phyloP scores from a whole-genome alignment of 768 basidiomycete genomes.

The Ramaria rubella region DNA sequence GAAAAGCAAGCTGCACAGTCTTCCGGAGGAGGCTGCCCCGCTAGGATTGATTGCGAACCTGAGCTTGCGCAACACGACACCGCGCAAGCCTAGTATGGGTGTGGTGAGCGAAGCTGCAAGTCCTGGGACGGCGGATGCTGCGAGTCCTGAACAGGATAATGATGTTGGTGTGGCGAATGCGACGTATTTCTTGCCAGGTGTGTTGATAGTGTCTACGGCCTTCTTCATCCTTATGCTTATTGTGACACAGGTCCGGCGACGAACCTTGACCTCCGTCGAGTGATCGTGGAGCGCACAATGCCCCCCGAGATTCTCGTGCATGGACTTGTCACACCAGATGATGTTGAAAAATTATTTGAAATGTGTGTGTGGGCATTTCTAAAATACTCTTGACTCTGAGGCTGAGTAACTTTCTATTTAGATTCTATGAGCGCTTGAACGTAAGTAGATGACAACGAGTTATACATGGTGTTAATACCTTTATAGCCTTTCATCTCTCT shows the following conservation, averaged over 20 bases:
- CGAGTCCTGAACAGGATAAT: conserved; percentile 11
- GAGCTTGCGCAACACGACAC: conserved; percentile 48
- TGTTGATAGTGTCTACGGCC: conserved; percentile 9
- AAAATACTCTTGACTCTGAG: not conserved
- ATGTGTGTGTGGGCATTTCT: conserved; percentile 33
- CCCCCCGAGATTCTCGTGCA: conserved; percentile 43
- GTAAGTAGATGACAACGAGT: conserved; percentile 5
- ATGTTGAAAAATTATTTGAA: conserved; percentile 44
- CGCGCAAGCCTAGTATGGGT: conserved; percentile 12
- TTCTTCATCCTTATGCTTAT: not conserved
- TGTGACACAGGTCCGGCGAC: conserved; percentile 5
- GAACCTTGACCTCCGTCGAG: conserved; percentile 13
- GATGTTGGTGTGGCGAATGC: conserved; percentile 66
- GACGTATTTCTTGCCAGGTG: conserved; percentile 74
- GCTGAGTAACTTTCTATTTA: too few species aligned
- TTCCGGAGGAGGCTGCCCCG: conserved; percentile 69
- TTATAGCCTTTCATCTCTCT: conserved; percentile 25
- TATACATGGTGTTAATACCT: not conserved
- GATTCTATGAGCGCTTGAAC: conserved; percentile 20
- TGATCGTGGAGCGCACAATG: conserved; percentile 18
- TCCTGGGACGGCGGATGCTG: not conserved
- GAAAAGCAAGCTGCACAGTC: conserved; percentile 13
- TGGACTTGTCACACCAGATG: conserved; percentile 43
- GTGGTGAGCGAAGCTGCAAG: conserved; percentile 4
- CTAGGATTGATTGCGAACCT: conserved; percentile 70